phyloP scores from a whole-genome alignment of 2,329 filamentous ascomycete genomes.

The Neofusicoccum umdonicola region DNA sequence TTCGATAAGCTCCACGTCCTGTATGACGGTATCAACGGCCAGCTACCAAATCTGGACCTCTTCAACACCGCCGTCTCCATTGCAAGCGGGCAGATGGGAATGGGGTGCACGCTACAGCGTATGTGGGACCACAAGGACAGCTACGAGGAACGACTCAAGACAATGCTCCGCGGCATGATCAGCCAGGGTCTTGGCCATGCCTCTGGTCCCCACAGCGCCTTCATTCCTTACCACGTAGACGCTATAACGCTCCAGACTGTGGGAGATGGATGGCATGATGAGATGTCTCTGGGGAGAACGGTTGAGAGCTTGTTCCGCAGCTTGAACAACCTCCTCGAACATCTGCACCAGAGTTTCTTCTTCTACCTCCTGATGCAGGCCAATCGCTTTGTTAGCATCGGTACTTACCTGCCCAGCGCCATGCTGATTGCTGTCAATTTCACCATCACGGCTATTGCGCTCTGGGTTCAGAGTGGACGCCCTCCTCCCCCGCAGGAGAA shows the following conservation, averaged over 20 bases:
- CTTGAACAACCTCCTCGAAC: constrained; percentile 93
- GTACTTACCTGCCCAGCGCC: constrained; percentile 94
- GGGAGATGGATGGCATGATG: constrained; percentile 92
- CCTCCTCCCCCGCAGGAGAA: constrained; percentile 23
- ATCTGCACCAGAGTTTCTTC: constrained; percentile 98
- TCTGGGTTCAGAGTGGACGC: constrained; percentile 86
- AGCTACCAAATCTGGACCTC: constrained; percentile 90
- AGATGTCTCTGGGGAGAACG: constrained; percentile 89
- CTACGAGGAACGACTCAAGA: constrained; percentile 78
- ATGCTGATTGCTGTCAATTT: constrained; percentile 96
- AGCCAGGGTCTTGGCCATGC: constrained; percentile 87
- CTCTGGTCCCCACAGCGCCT: constrained; percentile 87
- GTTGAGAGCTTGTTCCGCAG: constrained; percentile 90
- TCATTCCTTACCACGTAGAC: constrained; percentile 97
- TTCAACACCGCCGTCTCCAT: constrained; percentile 92
- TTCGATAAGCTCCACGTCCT: constrained; percentile 89
- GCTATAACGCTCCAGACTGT: constrained; percentile 90
- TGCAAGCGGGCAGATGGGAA: constrained; percentile 87
- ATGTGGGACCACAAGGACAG: constrained; percentile 75
- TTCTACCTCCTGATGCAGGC: constrained; percentile 93
- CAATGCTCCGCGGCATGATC: constrained; percentile 89
- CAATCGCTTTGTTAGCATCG: constrained; percentile 94
- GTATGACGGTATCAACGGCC: constrained; percentile 94
- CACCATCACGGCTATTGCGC: constrained; percentile 86
- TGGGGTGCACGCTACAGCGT: constrained; percentile 77